Evolutionary conservation across 495 filamentous ascomycete genomes (phyloP).

Genomic region (Penicillium riverlandense): DNA sequence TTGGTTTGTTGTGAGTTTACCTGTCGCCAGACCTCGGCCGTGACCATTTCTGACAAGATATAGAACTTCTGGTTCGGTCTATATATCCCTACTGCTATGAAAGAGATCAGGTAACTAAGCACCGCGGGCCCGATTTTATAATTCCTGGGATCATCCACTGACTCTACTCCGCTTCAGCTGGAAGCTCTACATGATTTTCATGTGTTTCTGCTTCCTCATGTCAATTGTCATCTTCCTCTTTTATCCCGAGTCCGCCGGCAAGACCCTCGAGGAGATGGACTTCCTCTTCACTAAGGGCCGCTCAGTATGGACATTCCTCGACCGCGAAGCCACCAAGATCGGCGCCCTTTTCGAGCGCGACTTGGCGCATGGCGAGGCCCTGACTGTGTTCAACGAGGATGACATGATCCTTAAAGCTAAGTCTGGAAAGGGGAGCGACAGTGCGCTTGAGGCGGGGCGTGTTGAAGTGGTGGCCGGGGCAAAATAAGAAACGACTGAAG

Average conservation of each 20-base stretch:
- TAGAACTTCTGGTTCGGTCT: constrained; percentile 22
- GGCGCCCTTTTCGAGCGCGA: constrained; percentile 27
- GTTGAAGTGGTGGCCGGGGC: no score
- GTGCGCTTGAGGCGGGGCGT: no score
- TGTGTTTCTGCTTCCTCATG: constrained; percentile 12
- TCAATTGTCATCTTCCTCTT: constrained; percentile 12
- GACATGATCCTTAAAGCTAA: no score
- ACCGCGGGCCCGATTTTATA: no score
- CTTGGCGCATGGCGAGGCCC: constrained; percentile 21
- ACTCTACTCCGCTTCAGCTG: constrained; percentile 1
- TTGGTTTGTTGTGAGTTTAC: constrained; percentile 15
- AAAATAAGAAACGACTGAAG: no score
- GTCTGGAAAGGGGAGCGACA: no score
- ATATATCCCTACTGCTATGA: constrained; percentile 19
- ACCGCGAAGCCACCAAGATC: constrained; percentile 14
- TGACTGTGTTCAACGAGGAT: constrained; percentile 6
- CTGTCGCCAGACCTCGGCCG: no score
- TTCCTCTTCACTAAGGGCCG: constrained; percentile 17
- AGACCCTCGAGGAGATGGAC: constrained; percentile 19
- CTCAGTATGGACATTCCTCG: constrained; percentile 15
- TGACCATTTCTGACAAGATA: no score
- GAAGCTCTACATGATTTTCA: constrained; percentile 18
- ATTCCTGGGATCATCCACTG: no score
- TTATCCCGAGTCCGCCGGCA: constrained; percentile 15
- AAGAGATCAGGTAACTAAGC: constrained; percentile 14